Evolutionary conservation across 2,329 filamentous ascomycete genomes (phyloP).

Genomic region (Blastomyces emzantsi): DNA sequence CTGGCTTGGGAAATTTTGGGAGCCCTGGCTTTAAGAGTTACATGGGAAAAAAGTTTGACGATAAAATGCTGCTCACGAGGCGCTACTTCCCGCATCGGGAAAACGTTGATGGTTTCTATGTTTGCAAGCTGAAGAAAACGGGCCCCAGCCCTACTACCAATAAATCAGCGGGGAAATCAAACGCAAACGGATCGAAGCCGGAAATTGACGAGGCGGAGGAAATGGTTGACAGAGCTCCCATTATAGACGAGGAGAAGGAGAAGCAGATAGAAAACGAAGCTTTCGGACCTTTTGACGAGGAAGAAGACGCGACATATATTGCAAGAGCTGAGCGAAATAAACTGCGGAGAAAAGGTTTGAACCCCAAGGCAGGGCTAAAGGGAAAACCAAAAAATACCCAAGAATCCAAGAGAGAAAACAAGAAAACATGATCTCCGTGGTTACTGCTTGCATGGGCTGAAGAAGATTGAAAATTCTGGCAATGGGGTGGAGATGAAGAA

Average conservation of each 20-base stretch:
- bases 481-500: too few species aligned
- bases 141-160: conserved; percentile 55
- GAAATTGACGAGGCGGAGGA: conserved; percentile 30
- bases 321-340: conserved; percentile 63
- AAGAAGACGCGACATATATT: conserved; percentile 62
- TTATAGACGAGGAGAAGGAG: conserved; percentile 35
- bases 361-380: conserved; percentile 50
- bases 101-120: conserved; percentile 98
- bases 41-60: conserved; percentile 85
- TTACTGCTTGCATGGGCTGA: too few species aligned
- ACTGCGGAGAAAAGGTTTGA: conserved; percentile 63
- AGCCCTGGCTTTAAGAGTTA: conserved; percentile 87
- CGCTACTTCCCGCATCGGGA: conserved; percentile 85
- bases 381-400: conserved; percentile 17
- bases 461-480: too few species aligned
- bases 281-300: conserved; percentile 67
- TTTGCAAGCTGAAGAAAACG: conserved; percentile 93
- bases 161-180: conserved; percentile 20
- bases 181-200: conserved; percentile 15
- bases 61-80: conserved; percentile 70
- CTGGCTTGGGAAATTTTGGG: conserved; percentile 72
- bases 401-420: conserved; percentile 16
- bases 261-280: conserved; percentile 36
- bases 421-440: conserved; percentile 2
- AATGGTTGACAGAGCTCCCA: conserved; percentile 60